These are phyloP conservation scores for Teratosphaeria pseudoeucalypti DNA, from an alignment of 2,329 filamentous ascomycete species.

Conservation along the genomic window DNA sequence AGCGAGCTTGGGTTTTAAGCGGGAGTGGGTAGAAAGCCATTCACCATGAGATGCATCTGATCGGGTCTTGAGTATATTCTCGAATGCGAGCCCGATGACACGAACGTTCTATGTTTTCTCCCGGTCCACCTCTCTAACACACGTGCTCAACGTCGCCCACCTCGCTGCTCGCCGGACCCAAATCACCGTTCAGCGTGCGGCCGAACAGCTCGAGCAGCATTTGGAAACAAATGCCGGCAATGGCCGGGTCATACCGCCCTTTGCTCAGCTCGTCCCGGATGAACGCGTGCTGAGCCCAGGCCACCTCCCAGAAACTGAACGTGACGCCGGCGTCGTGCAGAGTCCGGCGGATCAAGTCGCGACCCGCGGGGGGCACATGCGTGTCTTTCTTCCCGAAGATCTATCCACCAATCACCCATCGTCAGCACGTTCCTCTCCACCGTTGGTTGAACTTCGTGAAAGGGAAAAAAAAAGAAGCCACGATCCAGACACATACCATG, in stretches of 20 bases:
- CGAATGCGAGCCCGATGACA: not conserved
- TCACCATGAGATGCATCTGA: not conserved
- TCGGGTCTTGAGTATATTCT: not conserved
- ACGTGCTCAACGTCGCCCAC: conserved; percentile 28
- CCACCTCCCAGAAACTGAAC: conserved; percentile 78
- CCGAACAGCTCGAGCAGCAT: conserved; percentile 79
- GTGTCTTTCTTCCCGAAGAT: conserved; percentile 89
- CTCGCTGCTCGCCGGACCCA: conserved; percentile 57
- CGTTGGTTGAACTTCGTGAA: not conserved
- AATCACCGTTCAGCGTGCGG: conserved; percentile 63
- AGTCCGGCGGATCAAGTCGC: conserved; percentile 74
- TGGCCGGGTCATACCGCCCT: conserved; percentile 81
- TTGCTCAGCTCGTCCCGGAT: conserved; percentile 84
- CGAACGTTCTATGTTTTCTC: no score
- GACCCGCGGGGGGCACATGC: conserved; percentile 72
- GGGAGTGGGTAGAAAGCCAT: not conserved
- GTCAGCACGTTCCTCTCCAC: not conserved
- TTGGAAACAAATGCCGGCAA: conserved; percentile 83
- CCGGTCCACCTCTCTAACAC: conserved; percentile 14
- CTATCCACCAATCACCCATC: conserved; percentile 16
- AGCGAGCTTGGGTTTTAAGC: conserved; percentile 3
- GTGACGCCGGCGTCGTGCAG: conserved; percentile 63
- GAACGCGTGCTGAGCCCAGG: conserved; percentile 93
- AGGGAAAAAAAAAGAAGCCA: not conserved
- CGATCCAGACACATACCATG: conserved; percentile 40